Percentiles rank a stretch among this genome's conserved stretches.
Conservation (phyloP, 495 filamentous ascomycete genomes). For the Hypoxylon fuscum region DNA sequence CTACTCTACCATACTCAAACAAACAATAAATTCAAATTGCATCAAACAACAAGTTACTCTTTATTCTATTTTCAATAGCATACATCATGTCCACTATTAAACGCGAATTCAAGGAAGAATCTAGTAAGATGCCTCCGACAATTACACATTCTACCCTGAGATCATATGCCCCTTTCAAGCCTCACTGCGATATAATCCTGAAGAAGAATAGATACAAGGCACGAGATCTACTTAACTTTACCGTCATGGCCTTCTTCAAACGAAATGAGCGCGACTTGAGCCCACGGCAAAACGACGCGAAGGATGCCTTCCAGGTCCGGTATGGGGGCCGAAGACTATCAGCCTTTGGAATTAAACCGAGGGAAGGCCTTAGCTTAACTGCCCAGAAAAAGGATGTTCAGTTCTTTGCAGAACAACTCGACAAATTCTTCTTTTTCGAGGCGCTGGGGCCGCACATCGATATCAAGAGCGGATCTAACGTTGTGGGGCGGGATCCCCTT, state of each 20-base stretch:
- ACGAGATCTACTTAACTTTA: slow-evolving; percentile 23
- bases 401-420: not conserved
- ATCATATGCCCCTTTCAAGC: slow-evolving; percentile 25
- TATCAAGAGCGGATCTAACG: slow-evolving; percentile 10
- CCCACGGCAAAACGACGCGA: slow-evolving; percentile 1
- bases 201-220: slow-evolving; percentile 3
- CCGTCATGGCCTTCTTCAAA: slow-evolving; percentile 14
- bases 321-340: not conserved
- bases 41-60: too few species aligned
- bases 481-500: slow-evolving; percentile 5
- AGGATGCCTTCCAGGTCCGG: not conserved
- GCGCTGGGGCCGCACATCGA: not conserved
- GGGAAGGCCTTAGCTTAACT: not conserved
- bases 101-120: too few species aligned
- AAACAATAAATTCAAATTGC: too few species aligned
- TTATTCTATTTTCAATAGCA: too few species aligned
- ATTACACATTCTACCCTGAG: not conserved
- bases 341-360: not conserved
- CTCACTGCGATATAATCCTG: not conserved
- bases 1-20: too few species aligned
- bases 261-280: slow-evolving; percentile 2
- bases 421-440: slow-evolving; percentile 30
- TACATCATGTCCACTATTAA: too few species aligned
- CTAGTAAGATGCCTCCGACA: not conserved
- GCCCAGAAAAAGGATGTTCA: slow-evolving; percentile 1